Conservation (phyloP, 2,329 filamentous ascomycete species). For the Ceratocystis colombiana region DNA sequence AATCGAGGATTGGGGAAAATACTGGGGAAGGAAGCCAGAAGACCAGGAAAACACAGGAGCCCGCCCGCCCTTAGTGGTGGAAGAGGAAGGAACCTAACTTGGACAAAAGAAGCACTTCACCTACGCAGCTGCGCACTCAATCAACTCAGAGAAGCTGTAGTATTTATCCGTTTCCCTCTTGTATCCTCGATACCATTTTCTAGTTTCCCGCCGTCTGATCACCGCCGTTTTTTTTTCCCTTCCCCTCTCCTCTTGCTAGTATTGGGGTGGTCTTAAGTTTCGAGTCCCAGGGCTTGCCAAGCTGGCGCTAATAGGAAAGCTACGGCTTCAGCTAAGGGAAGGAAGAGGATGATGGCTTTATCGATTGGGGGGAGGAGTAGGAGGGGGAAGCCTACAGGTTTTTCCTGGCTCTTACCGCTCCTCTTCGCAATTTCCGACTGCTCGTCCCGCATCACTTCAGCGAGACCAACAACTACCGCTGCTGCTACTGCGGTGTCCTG, state of each 20-base stretch:
- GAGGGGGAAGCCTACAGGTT: too few relatives aligned
- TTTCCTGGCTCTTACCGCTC: too few relatives aligned
- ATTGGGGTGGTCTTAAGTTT: too few relatives aligned
- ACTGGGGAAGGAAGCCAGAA: constrained; percentile 16
- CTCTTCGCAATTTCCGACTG: not conserved
- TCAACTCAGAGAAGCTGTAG: not conserved
- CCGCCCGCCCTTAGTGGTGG: not conserved
- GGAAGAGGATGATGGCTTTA: too few relatives aligned
- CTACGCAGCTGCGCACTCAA: not conserved
- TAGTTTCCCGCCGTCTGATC: not conserved
- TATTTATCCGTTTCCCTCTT: not conserved
- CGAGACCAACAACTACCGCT: too few relatives aligned
- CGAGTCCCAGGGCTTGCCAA: too few relatives aligned
- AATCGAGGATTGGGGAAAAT: constrained; percentile 13
- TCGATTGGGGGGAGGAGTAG: too few relatives aligned
- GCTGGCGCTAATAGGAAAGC: too few relatives aligned
- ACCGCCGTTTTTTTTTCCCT: too few relatives aligned
- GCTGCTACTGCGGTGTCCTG: too few relatives aligned
- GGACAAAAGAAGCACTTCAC: not conserved
- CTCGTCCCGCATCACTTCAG: not conserved
- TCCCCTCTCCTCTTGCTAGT: too few relatives aligned
- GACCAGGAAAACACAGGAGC: not conserved
- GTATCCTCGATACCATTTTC: not conserved
- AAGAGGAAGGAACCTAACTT: not conserved
- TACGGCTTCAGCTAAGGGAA: too few relatives aligned